Evolutionary conservation across 1,139 yeast species (phyloP).

Genomic region (Suhomyces ambrosiae): DNA sequence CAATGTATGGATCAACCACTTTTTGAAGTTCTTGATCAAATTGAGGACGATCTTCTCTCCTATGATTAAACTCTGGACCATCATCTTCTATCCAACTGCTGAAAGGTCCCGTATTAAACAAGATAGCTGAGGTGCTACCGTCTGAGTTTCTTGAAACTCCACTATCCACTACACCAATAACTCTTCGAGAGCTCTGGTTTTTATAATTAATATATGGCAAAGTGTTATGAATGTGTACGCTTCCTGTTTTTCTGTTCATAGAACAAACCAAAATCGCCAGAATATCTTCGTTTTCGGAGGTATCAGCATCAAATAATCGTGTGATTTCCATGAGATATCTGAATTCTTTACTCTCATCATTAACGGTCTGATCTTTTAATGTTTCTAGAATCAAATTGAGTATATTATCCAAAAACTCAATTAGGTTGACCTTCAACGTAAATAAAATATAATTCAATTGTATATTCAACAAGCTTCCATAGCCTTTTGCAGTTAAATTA

Average conservation of each 20-base stretch:
- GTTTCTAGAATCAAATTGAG: conserved; percentile 12
- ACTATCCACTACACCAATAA: conserved; percentile 12
- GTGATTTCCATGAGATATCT: conserved; percentile 9
- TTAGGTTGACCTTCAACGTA: conserved; percentile 32
- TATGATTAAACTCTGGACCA: conserved; percentile 1
- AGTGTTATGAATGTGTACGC: conserved; percentile 24
- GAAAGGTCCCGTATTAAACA: conserved; percentile 7
- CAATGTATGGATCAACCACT: conserved; percentile 6
- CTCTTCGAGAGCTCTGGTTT: conserved; percentile 11
- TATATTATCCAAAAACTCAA: conserved; percentile 25
- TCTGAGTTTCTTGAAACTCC: conserved; percentile 10
- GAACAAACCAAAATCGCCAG: conserved; percentile 33
- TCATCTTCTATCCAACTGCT: conserved; percentile 9
- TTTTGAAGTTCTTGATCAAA: conserved; percentile 2
- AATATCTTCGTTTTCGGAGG: conserved; percentile 10
- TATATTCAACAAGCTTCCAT: conserved; percentile 33
- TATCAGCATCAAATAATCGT: conserved; percentile 12
- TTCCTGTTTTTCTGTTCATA: conserved; percentile 35
- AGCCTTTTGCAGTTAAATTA: conserved; percentile 29
- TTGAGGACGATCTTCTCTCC: conserved; percentile 1
- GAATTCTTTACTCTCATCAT: conserved; percentile 9
- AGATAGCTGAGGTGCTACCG: neutral
- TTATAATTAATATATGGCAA: conserved; percentile 13
- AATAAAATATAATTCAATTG: conserved; percentile 42
- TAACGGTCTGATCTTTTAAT: conserved; percentile 2